Base-by-base conservation (phyloP, 2,329 filamentous ascomycete species). In the Chaetoscypha palmicola region DNA sequence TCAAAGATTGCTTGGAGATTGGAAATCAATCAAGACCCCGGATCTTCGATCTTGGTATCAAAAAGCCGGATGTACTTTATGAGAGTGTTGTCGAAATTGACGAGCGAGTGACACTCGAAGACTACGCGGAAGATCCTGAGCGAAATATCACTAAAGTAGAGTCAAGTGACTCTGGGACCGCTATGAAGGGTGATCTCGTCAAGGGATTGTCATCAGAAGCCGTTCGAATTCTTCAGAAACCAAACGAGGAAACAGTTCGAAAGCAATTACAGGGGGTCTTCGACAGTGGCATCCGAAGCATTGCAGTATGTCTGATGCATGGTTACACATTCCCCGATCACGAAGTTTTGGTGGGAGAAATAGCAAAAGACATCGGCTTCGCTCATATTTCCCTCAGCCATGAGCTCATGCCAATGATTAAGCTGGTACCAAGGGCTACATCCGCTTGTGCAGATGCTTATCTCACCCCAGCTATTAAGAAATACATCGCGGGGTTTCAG, bases 1-100 rank as follows among this genome's bases (percentile, higher is more conserved):
- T 87, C 64, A 80, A 77, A 50, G 82, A 87, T 58, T 80, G 81
- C 49, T 68, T 86, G n/a, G 69, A 76, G 43, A 86, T 88, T 59
- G 83, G 83, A 2, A 84, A 86, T 55, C 83, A 87, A 61, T 77
- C 76, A 4, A 71, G 83, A 22, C 83, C 83, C 2, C 77, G 81
- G 50, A 79, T 88, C 41, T 88, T 87, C 51, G 81, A 84, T 55
- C 67, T 88, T 11, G 76, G 75, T 20, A 82, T 87, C 40, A 68
- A 71, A 43, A 81, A 83, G 52, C 76, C 82, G 1, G 76, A 82
- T 44, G 76, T 81, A 5, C 68, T 88, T 1, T 85, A 86, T 59
- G 73, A 80, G 47, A 71, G 66, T 32, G 82, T 86, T 0, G 62
- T 87, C 9, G 82, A 87, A 63, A 71, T 87, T 20, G 78, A 85